Evolutionary conservation across 2,329 filamentous ascomycete species (phyloP), one percentile per base, ranked within the genome.

Genomic region (Helminthosporium solani): DNA sequence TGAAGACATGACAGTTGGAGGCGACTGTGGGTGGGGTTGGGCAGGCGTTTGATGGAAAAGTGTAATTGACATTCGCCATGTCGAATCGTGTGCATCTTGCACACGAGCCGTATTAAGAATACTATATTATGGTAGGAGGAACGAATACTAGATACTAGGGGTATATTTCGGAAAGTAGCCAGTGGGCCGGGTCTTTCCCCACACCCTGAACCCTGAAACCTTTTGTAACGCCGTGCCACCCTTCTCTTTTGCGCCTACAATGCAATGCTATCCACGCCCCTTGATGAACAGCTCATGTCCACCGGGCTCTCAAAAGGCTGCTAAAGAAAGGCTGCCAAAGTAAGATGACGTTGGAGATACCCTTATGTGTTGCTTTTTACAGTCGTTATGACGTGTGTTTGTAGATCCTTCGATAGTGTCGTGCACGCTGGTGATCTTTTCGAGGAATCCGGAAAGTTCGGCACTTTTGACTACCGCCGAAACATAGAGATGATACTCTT

Each of bases 401-500:
- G 25, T 12, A 12, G 6, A 14, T 12, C 14, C 28, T 31, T 31
- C 28, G 12, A 31, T 31, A 31, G 14, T 12, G 28, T 6, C 28
- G 3, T 14, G 14, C 7, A 14, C 28, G 23, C 28, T 31, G 14
- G 14, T 31, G 28, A 6, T 31, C 28, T 12, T 31, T 31, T 6
- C 28, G 28, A 9, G 6, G 9, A 6, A 9, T 25, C 6, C 14
- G 14, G 28, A 31, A 31, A 5, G 14, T n/a, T 31, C 9, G 12
- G 28, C n/a, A n/a, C n/a, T n/a, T n/a, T n/a, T n/a, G n/a, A n/a
- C n/a, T 48, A 64, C 33, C 66, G 61, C 42, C 67, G 68, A 54
- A 77, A 77, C 25, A 75, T 72, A 18, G 65, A 62, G 45, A 75
- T 54, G 47, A 77, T 71, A 49, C 73, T 76, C 63, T 76, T 77